These are phyloP conservation scores for Thelonectria rubi DNA, from an alignment of 2,329 filamentous ascomycete species.

Conservation along the genomic window DNA sequence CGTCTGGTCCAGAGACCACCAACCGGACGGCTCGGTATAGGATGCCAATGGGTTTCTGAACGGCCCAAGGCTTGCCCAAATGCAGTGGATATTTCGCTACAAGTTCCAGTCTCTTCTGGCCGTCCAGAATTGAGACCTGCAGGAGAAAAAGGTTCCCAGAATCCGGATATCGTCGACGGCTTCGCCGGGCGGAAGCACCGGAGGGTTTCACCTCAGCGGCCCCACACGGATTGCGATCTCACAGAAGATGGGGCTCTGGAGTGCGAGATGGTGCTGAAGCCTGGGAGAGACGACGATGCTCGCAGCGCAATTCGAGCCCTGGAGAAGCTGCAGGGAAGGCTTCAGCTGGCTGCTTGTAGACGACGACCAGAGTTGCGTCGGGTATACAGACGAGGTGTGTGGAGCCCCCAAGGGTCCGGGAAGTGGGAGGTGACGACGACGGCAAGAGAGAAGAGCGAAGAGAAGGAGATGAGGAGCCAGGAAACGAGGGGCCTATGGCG, in stretches of 20 bases:
- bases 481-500: background rate
- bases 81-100: conserved; percentile 6
- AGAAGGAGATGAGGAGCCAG: background rate
- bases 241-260: conserved; percentile 3
- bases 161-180: conserved; percentile 35
- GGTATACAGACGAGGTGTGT: conserved; percentile 33
- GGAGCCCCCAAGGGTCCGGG: conserved; percentile 31
- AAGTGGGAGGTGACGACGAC: conserved; percentile 15
- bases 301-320: conserved; percentile 13
- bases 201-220: conserved; percentile 36
- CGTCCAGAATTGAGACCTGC: conserved; percentile 29
- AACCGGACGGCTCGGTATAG: background rate
- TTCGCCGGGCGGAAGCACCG: conserved; percentile 38
- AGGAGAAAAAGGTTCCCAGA: conserved; percentile 25
- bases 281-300: conserved; percentile 18
- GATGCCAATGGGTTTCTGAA: background rate
- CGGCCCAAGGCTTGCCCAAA: background rate
- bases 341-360: conserved; percentile 31
- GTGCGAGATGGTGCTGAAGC: conserved; percentile 8
- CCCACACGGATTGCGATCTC: conserved; percentile 30
- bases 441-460: conserved; percentile 11
- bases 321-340: conserved; percentile 25
- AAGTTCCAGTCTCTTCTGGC: conserved; percentile 10
- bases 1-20: conserved; percentile 12
- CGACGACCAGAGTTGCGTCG: conserved; percentile 23